These are phyloP conservation scores for Penicillium sclerotiorum DNA, from an alignment of 2,329 filamentous ascomycete species.

Conservation along the genomic window DNA sequence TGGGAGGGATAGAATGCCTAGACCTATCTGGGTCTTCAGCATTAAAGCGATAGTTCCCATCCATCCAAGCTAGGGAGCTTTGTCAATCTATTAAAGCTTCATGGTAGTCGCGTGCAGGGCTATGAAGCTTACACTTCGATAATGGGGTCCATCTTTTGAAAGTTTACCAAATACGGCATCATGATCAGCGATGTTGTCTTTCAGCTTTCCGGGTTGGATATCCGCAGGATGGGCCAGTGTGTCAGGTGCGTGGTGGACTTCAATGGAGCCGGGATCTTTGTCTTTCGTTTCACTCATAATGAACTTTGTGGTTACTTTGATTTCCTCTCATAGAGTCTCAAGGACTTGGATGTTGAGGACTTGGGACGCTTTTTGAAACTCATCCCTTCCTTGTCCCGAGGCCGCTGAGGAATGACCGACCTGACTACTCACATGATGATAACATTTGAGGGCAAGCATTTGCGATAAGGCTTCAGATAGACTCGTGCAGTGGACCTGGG, in stretches of 20 bases:
- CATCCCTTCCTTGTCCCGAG: not conserved
- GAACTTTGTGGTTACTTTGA: not conserved
- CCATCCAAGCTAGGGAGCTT: slow-evolving; percentile 41
- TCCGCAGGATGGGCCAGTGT: not conserved
- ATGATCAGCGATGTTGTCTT: slow-evolving; percentile 3
- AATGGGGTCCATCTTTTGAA: slow-evolving; percentile 35
- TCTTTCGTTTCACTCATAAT: not conserved
- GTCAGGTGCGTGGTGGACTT: not conserved
- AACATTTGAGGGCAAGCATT: no score
- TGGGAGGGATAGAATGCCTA: slow-evolving; percentile 54
- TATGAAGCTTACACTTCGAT: slow-evolving; percentile 25
- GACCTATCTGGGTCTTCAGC: slow-evolving; percentile 51
- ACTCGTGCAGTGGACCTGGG: no score
- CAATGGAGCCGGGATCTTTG: not conserved
- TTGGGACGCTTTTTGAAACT: no score
- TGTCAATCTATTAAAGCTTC: not conserved
- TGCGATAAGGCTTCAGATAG: no score
- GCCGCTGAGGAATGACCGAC: no score
- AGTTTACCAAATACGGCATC: slow-evolving; percentile 44
- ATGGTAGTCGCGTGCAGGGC: slow-evolving; percentile 6
- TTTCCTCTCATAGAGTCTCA: not conserved
- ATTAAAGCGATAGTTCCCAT: slow-evolving; percentile 47
- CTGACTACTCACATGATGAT: no score
- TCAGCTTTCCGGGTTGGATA: not conserved
- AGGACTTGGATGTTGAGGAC: no score